Conservation (phyloP, 805 yeast genomes). For the Teunomyces atbi region DNA sequence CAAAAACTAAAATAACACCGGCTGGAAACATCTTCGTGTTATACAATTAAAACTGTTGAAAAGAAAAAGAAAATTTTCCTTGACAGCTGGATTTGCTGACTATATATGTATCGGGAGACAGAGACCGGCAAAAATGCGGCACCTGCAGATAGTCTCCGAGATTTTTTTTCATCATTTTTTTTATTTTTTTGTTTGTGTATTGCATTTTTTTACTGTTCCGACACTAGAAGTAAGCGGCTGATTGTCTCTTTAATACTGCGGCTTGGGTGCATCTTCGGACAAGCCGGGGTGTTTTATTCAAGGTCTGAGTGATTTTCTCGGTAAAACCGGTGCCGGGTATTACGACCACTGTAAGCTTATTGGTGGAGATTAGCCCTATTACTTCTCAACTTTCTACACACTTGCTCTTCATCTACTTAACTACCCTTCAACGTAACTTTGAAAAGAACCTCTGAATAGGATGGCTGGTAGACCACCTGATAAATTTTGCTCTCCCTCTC, state of each 20-base stretch:
- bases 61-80: conserved; percentile 6
- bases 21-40: conserved; percentile 56
- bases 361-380: background rate
- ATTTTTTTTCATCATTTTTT: background rate
- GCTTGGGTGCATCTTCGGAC: background rate
- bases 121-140: background rate
- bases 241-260: background rate
- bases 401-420: background rate
- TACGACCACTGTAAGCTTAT: background rate
- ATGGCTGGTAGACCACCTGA: background rate
- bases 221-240: conserved; percentile 2
- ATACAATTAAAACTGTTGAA: conserved; percentile 3
- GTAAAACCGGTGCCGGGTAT: background rate
- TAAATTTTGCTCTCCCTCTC: background rate
- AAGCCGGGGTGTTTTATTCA: background rate
- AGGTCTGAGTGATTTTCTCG: conserved; percentile 2
- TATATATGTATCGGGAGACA: conserved; percentile 9
- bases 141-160: background rate
- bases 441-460: too few species aligned
- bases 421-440: background rate
- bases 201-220: background rate
- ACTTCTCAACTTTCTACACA: background rate
- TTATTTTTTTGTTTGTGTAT: background rate
- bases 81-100: conserved; percentile 5
- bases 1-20: conserved; percentile 72